Evolutionary conservation across 257 asterid species (phyloP).

Genomic region (Ilex asprella): DNA sequence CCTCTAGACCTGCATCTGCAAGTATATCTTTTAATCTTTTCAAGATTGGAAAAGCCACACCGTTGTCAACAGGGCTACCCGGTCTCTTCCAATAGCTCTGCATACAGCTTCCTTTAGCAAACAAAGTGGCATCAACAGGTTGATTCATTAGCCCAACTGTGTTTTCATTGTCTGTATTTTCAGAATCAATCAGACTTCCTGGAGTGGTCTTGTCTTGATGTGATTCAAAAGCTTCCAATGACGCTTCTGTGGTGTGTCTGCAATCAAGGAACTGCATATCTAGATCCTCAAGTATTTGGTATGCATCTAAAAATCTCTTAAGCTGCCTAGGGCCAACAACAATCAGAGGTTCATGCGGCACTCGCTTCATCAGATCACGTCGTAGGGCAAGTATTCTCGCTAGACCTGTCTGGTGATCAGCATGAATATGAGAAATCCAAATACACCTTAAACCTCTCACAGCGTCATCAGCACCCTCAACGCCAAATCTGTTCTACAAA

Average conservation of each 20-base stretch:
- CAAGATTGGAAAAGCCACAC: constrained; percentile 30
- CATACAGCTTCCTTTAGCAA: constrained; percentile 66
- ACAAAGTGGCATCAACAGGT: constrained; percentile 30
- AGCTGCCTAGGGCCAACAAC: constrained; percentile 89
- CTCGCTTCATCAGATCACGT: constrained; percentile 52
- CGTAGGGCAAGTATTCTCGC: constrained; percentile 88
- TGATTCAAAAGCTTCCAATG: constrained; percentile 36
- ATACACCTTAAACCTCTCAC: constrained; percentile 63
- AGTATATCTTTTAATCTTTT: constrained; percentile 44
- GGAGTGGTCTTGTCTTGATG: constrained; percentile 15
- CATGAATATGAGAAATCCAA: constrained; percentile 98
- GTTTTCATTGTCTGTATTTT: constrained; percentile 15
- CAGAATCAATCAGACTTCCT: constrained; percentile 1
- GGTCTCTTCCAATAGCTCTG: constrained; percentile 63
- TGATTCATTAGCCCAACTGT: constrained; percentile 9
- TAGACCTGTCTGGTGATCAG: constrained; percentile 95
- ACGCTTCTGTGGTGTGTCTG: constrained; percentile 56
- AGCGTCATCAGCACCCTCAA: constrained; percentile 76
- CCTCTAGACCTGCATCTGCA: constrained; percentile 63
- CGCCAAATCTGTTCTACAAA: constrained; percentile 55
- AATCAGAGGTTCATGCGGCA: constrained; percentile 59
- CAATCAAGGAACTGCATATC: constrained; percentile 94
- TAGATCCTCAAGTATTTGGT: constrained; percentile 87
- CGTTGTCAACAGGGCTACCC: constrained; percentile 33
- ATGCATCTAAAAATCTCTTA: constrained; percentile 81